Conservation (phyloP, 1,284 basidiomycete genomes). For the Moesziomyces sp. region DNA sequence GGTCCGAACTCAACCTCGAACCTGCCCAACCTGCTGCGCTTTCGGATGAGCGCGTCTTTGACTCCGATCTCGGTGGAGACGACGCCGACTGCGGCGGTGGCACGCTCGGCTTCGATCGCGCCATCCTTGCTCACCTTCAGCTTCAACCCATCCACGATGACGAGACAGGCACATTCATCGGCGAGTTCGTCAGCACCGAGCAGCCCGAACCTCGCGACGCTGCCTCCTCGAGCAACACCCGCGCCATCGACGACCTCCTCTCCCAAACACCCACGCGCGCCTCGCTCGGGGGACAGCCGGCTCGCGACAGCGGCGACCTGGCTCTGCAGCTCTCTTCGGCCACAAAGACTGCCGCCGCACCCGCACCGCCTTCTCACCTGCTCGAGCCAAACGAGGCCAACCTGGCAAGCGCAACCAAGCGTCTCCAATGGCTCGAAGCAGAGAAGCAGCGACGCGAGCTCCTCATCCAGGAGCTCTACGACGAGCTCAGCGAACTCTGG, state of each 20-base stretch:
- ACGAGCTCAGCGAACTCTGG: constrained; percentile 66
- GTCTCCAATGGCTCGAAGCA: constrained; percentile 47
- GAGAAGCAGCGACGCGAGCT: constrained; percentile 60
- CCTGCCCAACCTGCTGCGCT: constrained; percentile 35
- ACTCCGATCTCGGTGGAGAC: constrained; percentile 11
- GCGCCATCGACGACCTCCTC: constrained; percentile 34
- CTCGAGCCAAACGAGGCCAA: constrained; percentile 46
- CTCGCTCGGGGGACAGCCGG: constrained; percentile 35
- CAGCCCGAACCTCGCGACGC: constrained; percentile 21
- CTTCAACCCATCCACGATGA: constrained; percentile 49
- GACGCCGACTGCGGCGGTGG: constrained; percentile 35
- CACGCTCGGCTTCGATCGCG: constrained; percentile 45
- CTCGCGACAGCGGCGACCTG: constrained; percentile 27
- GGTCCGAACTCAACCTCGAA: constrained; percentile 59
- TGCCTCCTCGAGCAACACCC: constrained; percentile 1
- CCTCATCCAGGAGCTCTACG: constrained; percentile 63
- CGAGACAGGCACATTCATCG: constrained; percentile 39
- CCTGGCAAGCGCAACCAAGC: constrained; percentile 29
- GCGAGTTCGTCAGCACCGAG: constrained; percentile 50
- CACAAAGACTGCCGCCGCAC: constrained; percentile 20
- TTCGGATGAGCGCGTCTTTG: constrained; percentile 42
- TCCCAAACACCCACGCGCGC: constrained; percentile 44
- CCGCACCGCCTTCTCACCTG: constrained; percentile 32
- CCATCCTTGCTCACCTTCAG: constrained; percentile 54
- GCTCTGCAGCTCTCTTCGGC: constrained; percentile 29